phyloP scores from a whole-genome alignment of 768 basidiomycete species.

The Suillus alpinus region DNA sequence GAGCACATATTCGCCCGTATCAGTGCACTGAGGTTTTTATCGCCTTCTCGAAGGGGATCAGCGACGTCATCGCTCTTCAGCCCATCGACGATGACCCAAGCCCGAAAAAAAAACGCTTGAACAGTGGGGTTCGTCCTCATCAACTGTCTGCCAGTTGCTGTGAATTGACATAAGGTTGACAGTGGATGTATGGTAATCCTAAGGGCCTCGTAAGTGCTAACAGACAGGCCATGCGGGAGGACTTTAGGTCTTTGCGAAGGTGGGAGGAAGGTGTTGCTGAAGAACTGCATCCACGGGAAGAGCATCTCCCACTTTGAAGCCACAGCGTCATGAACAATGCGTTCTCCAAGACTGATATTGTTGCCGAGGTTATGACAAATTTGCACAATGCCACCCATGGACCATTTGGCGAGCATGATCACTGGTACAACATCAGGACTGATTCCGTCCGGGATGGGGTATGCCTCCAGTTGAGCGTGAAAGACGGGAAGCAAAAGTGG shows the following conservation, averaged over 20 bases:
- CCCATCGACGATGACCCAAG: conserved; percentile 1
- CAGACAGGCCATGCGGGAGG: neutral
- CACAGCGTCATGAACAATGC: conserved; percentile 2
- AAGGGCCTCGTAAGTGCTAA: conserved; percentile 3
- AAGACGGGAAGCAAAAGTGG: neutral
- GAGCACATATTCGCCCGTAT: conserved; percentile 5
- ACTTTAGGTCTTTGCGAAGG: neutral
- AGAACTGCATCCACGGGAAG: conserved; percentile 8
- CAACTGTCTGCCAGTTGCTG: neutral
- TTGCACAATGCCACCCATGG: conserved; percentile 5
- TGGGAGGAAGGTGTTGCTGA: conserved; percentile 2
- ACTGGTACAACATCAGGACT: neutral
- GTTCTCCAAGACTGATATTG: neutral
- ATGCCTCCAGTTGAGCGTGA: conserved; percentile 2
- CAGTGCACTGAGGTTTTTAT: neutral
- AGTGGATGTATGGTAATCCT: conserved; percentile 4
- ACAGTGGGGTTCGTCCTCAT: conserved; percentile 1
- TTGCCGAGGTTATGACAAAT: conserved; percentile 2
- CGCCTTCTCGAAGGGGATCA: conserved; percentile 1
- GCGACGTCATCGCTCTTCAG: neutral
- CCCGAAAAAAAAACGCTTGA: conserved; percentile 4
- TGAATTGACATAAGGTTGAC: conserved; percentile 4
- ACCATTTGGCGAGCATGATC: conserved; percentile 6
- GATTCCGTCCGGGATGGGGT: neutral
- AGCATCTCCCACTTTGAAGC: conserved; percentile 6